Conservation (phyloP, 805 yeast species). For the Cyberlindnera misumaiensis region DNA sequence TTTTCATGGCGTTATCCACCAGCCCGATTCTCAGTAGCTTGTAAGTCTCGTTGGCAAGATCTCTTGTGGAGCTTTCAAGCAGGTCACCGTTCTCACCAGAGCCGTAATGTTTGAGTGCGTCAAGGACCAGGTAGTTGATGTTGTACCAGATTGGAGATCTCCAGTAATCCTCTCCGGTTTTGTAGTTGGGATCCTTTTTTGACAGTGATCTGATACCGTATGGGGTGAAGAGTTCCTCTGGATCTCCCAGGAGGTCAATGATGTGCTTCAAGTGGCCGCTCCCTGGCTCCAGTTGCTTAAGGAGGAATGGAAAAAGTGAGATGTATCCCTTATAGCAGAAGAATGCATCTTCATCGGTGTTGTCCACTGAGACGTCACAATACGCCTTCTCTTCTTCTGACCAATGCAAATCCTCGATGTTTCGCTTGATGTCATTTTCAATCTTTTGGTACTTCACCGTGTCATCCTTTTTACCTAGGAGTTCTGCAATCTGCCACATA, state of each 20-base stretch:
- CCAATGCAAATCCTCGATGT: constrained; percentile 80
- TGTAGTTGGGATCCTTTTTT: constrained; percentile 54
- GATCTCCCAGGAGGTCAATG: constrained; percentile 55
- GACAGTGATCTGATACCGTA: constrained; percentile 82
- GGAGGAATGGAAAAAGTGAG: constrained; percentile 75
- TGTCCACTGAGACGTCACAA: constrained; percentile 80
- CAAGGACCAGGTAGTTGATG: constrained; percentile 77
- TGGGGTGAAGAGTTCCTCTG: constrained; percentile 66
- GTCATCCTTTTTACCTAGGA: constrained; percentile 56
- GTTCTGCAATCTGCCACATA: constrained; percentile 63
- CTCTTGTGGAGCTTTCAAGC: constrained; percentile 25
- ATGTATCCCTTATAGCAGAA: constrained; percentile 92
- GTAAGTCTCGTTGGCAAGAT: constrained; percentile 44
- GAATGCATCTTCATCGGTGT: constrained; percentile 57
- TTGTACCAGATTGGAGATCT: constrained; percentile 91
- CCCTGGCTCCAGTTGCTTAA: constrained; percentile 51
- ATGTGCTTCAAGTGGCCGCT: constrained; percentile 43
- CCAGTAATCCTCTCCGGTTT: constrained; percentile 90
- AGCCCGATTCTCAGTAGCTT: constrained; percentile 54
- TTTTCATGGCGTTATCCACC: constrained; percentile 58
- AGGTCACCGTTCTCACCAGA: constrained; percentile 16
- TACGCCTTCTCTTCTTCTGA: constrained; percentile 54
- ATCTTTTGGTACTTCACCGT: constrained; percentile 43
- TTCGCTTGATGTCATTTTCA: constrained; percentile 50
- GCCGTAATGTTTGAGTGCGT: constrained; percentile 55